Conservation (phyloP, 495 filamentous ascomycete genomes). For the Penicillium mononematosum region DNA sequence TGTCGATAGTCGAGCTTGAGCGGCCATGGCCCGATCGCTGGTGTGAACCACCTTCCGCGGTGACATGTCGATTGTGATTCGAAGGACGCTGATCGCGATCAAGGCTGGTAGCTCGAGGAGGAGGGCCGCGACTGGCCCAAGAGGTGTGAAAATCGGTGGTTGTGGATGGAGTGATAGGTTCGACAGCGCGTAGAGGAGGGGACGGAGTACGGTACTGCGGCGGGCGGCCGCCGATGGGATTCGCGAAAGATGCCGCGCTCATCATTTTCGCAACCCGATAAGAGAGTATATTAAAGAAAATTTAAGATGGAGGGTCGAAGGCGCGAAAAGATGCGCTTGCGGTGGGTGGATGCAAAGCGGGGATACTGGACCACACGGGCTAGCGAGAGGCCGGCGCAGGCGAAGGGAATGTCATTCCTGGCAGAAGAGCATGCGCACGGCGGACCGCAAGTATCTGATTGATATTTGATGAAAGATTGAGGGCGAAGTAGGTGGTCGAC, state of each 20-base stretch:
- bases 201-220: constrained; percentile 55
- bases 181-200: constrained; percentile 53
- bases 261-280: constrained; percentile 36
- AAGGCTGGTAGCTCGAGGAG: constrained; percentile 27
- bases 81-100: constrained; percentile 30
- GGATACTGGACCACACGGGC: constrained; percentile 49
- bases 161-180: constrained; percentile 50
- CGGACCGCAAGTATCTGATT: constrained; percentile 26
- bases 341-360: constrained; percentile 50
- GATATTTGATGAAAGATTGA: constrained; percentile 26
- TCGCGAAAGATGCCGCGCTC: constrained; percentile 47
- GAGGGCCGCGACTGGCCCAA: constrained; percentile 34
- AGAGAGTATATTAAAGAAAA: constrained; percentile 13
- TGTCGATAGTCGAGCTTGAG: constrained; percentile 52
- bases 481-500: constrained; percentile 24
- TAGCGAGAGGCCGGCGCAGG: constrained; percentile 48
- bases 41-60: constrained; percentile 25
- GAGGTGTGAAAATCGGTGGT: constrained; percentile 33
- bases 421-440: constrained; percentile 33
- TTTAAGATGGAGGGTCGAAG: constrained; percentile 20
- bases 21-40: constrained; percentile 46
- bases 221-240: constrained; percentile 42
- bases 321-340: constrained; percentile 39
- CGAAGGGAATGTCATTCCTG: constrained; percentile 48
- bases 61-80: constrained; percentile 20